Evolutionary conservation across 805 yeast genomes (phyloP), one percentile per base, ranked within the genome.

Genomic region (Metschnikowia henanensis): DNA sequence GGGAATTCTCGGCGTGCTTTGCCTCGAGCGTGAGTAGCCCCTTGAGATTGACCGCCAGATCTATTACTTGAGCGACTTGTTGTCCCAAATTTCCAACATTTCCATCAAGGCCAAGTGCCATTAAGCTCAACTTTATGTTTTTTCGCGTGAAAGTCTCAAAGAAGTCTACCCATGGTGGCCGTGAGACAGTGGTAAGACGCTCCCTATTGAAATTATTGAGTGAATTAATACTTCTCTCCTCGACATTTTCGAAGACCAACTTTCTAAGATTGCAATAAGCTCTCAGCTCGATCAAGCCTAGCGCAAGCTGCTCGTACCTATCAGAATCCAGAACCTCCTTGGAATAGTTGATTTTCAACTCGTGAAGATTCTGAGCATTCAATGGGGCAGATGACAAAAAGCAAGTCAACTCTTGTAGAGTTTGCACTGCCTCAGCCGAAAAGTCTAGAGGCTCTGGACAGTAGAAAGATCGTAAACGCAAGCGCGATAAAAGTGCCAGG

Each of bases 121-220:
- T 18, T 16, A 59, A 25, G 10, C 23, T 12, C 26, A 58, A 41
- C 22, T 30, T 19, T 2, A 29, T 28, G 7, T 30, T 38, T 7
- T 30, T 19, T 6, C 30, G 32, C 1, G 41, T 32, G 18, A 53
- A 44, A 2, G 31, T 48, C 5, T 40, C 18, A 26, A 62, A 55
- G 37, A 63, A 56, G 9, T 39, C 23, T n/a, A 52, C 30, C 66
- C 66, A 63, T 3, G 50, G 30, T 1, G 62, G 55, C 9, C 33
- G 37, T 9, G 35, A 16, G n/a, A 37, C 23, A 15, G 29, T 29
- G 6, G 28, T 31, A 16, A 13, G 31, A 23, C 37, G 26, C 6
- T 42, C 33, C 15, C 32, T 30, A 51, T 58, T 56, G 43, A 33
- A 21, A n/a, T 36, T 36, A 32, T 60, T 59, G 39, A 60, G 47